Evolutionary conservation across 1,284 basidiomycete species (phyloP).

Genomic region (Moesziomyces sp.): DNA sequence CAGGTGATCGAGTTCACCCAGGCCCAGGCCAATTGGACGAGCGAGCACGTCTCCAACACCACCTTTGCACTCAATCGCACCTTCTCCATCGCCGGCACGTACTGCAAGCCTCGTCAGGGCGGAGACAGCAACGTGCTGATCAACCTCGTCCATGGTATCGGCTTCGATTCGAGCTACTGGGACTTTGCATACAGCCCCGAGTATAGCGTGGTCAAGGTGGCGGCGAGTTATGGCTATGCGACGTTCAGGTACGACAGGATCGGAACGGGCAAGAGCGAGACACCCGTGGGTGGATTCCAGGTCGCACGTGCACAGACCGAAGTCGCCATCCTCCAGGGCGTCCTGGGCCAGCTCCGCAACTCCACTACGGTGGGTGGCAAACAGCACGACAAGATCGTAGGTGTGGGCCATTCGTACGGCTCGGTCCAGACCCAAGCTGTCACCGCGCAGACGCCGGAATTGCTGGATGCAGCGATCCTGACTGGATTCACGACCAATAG

Average conservation of each 20-base stretch:
- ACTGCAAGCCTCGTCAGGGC: conserved; percentile 34
- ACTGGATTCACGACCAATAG: conserved; percentile 66
- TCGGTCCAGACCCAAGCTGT: conserved; percentile 60
- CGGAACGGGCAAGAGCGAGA: conserved; percentile 63
- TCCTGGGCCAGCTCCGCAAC: conserved; percentile 59
- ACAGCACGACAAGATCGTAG: conserved; percentile 41
- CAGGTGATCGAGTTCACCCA: conserved; percentile 36
- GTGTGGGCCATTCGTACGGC: conserved; percentile 48
- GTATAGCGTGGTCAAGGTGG: conserved; percentile 48
- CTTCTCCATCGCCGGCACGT: conserved; percentile 39
- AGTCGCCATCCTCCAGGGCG: conserved; percentile 64
- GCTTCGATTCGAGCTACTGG: conserved; percentile 53
- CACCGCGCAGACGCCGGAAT: conserved; percentile 47
- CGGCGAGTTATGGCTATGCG: conserved; percentile 47
- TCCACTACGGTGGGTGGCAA: conserved; percentile 36
- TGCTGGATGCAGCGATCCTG: conserved; percentile 66
- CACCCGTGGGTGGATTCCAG: conserved; percentile 61
- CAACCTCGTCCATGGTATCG: conserved; percentile 47
- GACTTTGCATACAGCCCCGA: conserved; percentile 21
- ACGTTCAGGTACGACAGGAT: conserved; percentile 68
- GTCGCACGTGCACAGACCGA: conserved; percentile 67
- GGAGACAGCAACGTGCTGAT: conserved; percentile 24
- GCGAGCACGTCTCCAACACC: conserved; percentile 15
- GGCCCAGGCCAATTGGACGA: conserved; percentile 37
- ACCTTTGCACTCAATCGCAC: conserved; percentile 19